These are phyloP conservation scores for Mortierella sp. DNA, from an alignment of 371 early-diverging fungal genomes.

Conservation along the genomic window DNA sequence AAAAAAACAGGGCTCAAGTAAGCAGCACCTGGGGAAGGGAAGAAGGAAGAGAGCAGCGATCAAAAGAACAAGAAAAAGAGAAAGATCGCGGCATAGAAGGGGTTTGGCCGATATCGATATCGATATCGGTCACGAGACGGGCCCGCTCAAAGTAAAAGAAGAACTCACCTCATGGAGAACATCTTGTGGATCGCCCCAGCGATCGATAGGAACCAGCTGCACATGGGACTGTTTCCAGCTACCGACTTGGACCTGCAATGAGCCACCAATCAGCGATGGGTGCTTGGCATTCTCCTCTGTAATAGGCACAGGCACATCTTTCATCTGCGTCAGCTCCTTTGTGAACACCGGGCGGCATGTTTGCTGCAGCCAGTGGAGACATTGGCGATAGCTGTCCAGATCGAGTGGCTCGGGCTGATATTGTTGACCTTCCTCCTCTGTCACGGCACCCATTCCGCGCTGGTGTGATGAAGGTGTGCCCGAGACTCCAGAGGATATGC, in stretches of 20 bases:
- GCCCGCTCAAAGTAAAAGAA: no score
- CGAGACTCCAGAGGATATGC: constrained; percentile 41
- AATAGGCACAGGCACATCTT: constrained; percentile 42
- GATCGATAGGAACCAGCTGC: constrained; percentile 44
- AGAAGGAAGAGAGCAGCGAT: neutral
- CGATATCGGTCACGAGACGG: neutral
- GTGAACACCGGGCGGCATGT: constrained; percentile 56
- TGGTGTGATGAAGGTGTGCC: constrained; percentile 25
- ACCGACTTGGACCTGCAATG: constrained; percentile 45
- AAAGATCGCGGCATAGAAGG: constrained; percentile 7
- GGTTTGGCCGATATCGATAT: no score
- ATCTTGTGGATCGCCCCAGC: constrained; percentile 50
- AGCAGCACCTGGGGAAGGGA: neutral
- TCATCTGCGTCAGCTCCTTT: constrained; percentile 37
- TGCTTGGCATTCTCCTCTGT: constrained; percentile 45
- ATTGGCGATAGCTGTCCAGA: constrained; percentile 45
- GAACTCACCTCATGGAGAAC: constrained; percentile 53
- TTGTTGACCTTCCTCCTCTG: constrained; percentile 23
- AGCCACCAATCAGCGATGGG: constrained; percentile 42
- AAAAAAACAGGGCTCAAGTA: constrained; percentile 2
- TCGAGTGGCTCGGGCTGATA: constrained; percentile 20
- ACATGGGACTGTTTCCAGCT: constrained; percentile 51
- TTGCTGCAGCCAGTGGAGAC: constrained; percentile 56
- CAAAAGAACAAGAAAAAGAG: neutral
- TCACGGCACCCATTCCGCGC: constrained; percentile 33